Base-by-base conservation (phyloP, 2,329 filamentous ascomycete genomes). In the Sarocladium kiliense region DNA sequence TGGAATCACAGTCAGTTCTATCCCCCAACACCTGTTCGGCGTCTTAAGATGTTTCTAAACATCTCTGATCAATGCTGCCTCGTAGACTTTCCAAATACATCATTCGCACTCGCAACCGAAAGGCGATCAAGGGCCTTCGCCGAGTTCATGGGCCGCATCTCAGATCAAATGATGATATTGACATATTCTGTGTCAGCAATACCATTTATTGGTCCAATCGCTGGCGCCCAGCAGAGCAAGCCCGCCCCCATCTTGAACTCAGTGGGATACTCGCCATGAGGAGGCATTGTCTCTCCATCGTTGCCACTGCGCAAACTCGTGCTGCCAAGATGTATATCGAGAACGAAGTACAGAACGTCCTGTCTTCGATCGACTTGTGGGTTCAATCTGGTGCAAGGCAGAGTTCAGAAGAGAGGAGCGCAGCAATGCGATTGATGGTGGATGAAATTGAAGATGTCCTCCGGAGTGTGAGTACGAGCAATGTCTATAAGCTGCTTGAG, bases 131-230 rank as follows among this genome's bases (percentile, higher is more conserved):
- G 1, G 41, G 62, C 2, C 65, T 78, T 6, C 51, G 41, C 0
- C 34, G 47, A 0, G 45, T 60, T 1, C 77, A 77, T 54, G 56
- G 69, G n/a, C n/a, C n/a, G n/a, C n/a, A n/a, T n/a, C n/a, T n/a
- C 1, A 58, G 61, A 0, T 25, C 49, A 12, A 61, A 47, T 6
- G 60, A 58, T 23, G 39, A 57, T 2, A 57, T 74, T 27, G 61
- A 60, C 2, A 67, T 75, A 4, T 77, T 77, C 57, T 78, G 75
- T 51, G 69, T 74, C 10, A 75, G 75, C 60, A 79, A 78, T 58
- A 64, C 53, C 1, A 56, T 68, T 2, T 78, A 79, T 60, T 72
- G 71, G 72, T 58, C 68, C 0, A 36, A 71, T 23, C 68, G 75
- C 2, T 23, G 63, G 1, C 37, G 55, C 2, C 59, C 66, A 1